phyloP scores from a whole-genome alignment of 2,329 filamentous ascomycete genomes.

The Alternaria gaisen region DNA sequence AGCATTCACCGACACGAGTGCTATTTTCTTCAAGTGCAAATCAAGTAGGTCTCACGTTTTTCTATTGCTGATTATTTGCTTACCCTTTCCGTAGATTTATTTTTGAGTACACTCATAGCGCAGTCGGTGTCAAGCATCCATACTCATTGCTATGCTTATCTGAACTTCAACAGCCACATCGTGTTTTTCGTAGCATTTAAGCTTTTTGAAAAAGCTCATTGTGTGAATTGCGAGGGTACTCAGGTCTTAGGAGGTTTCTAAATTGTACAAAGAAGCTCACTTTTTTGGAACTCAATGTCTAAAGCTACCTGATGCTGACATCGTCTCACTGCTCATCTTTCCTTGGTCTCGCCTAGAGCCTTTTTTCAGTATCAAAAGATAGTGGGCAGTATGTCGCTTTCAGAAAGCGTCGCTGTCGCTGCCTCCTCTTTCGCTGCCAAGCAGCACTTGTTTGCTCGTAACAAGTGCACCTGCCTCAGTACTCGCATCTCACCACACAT shows the following conservation, averaged over 20 bases:
- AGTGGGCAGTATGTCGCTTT: neutral
- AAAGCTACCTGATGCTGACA: neutral
- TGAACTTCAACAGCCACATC: neutral
- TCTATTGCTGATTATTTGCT: neutral
- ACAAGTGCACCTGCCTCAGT: neutral
- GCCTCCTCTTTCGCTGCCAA: constrained; percentile 10
- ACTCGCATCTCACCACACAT: neutral
- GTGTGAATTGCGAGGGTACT: neutral
- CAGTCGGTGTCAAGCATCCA: neutral
- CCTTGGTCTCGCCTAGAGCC: neutral
- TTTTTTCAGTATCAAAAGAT: neutral
- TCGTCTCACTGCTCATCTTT: neutral
- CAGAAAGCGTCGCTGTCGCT: neutral
- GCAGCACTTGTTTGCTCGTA: neutral
- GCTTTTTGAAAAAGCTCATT: neutral
- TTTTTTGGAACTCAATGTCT: no score
- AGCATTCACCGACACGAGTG: neutral
- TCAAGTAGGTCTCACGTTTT: neutral
- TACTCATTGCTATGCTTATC: neutral
- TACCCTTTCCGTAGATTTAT: neutral
- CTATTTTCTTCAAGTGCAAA: neutral
- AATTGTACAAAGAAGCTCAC: neutral
- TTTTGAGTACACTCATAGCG: neutral
- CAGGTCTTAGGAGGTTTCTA: neutral
- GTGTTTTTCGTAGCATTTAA: neutral